Base-by-base conservation (phyloP, 805 yeast genomes). In the Candida peoriensis region DNA sequence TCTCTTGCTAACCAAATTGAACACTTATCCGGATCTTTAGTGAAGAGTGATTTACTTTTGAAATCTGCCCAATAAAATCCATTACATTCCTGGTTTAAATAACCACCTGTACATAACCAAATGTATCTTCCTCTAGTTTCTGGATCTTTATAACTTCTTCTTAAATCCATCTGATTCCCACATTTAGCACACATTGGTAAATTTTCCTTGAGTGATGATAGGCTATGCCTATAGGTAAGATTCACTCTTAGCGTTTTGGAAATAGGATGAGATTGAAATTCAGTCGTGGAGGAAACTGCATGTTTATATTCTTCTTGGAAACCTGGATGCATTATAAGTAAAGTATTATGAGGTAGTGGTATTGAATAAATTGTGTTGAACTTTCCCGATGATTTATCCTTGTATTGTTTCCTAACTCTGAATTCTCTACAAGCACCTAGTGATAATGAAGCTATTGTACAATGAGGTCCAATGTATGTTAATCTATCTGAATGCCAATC, bases 401-500 rank as follows among this genome's bases (percentile, higher is more conserved):
- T 48, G 34, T 72, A 64, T 19, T 50, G 58, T 37, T 66, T 66
- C 36, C 79, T 58, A 5, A 82, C 53, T 25, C 87, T 55, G 48
- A 84, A 85, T 41, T 76, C 79, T 25, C 95, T 61, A 0, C 82
- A 72, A 4, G 79, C 72, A 0, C 95, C 95, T 8, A 84, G 50
- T 4, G 85, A 75, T 3, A 82, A 34, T 2, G 89, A 77, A 0
- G 79, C 86, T 31, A 85, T 75, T 24, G 66, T 66, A 5, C 83
- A 76, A 38, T 78, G 72, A 0, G 93, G 89, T 0, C 94, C 95
- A 16, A 82, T 66, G 32, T 76, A 67, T 0, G 86, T 78, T 42
- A 84, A 54, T 37, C 83, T 70, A 54, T 84, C 95, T 2, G 88
- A 77, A 53, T 84, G 94, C 75, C 79, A 82, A 32, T 81, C 87